A percentile compares a stretch with the other conserved stretches of the same genome.
Evolutionary conservation across 768 basidiomycete genomes (phyloP).

Genomic region (Pulveroboletus frians): DNA sequence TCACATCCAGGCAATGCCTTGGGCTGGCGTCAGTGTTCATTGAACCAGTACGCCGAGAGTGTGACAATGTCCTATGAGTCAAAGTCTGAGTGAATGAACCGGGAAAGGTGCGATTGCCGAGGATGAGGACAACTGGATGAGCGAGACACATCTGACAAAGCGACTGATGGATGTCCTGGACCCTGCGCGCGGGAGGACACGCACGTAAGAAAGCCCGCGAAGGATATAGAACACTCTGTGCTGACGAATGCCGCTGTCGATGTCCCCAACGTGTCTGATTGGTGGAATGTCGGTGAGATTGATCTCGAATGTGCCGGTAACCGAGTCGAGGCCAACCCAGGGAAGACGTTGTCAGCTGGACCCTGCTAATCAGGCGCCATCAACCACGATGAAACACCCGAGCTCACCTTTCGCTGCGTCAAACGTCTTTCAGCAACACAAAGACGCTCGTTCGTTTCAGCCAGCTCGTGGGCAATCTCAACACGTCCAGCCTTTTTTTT

Average conservation of each 20-base stretch:
- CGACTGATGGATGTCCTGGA: neutral
- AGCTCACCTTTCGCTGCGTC: no score
- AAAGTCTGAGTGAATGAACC: no score
- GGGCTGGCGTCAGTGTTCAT: neutral
- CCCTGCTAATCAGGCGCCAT: no score
- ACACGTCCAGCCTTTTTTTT: no score
- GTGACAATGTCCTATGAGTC: no score
- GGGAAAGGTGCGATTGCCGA: neutral
- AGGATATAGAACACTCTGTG: neutral
- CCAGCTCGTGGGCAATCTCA: neutral
- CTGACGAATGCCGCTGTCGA: neutral
- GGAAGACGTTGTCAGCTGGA: no score
- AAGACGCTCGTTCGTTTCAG: neutral
- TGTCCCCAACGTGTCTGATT: neutral
- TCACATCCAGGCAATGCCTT: neutral
- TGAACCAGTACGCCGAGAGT: no score
- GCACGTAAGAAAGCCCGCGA: neutral
- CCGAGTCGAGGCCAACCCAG: neutral
- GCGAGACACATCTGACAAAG: constrained; percentile 1
- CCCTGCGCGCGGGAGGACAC: neutral
- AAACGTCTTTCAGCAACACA: neutral
- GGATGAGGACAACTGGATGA: neutral
- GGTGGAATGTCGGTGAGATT: no score
- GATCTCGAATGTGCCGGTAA: neutral
- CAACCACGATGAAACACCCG: neutral